These are phyloP conservation scores for Myxozyma melibiosi DNA, from an alignment of 805 yeast genomes.

Conservation along the genomic window DNA sequence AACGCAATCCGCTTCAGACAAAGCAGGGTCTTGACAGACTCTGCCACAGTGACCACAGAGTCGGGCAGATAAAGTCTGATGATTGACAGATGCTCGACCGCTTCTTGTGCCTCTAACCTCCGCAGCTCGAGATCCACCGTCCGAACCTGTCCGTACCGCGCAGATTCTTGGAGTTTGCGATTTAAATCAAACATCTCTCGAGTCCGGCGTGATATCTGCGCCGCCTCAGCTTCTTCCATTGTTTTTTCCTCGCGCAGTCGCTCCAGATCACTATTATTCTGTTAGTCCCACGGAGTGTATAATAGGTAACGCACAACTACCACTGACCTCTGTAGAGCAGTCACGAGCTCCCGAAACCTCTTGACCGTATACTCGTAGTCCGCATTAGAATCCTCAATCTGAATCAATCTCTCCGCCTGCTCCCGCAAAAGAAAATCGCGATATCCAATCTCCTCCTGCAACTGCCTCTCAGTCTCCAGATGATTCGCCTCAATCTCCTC, in stretches of 20 bases:
- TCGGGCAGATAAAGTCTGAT: slow-evolving; percentile 21
- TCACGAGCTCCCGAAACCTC: slow-evolving; percentile 38
- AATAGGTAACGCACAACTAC: background rate
- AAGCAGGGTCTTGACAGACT: slow-evolving; percentile 16
- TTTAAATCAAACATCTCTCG: slow-evolving; percentile 35
- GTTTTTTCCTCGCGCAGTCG: slow-evolving; percentile 27
- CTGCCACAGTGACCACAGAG: slow-evolving; percentile 21
- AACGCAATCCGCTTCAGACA: slow-evolving; percentile 16
- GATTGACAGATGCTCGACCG: slow-evolving; percentile 37
- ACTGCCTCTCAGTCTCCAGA: slow-evolving; percentile 47
- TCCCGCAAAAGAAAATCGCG: slow-evolving; percentile 28
- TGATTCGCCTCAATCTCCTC: slow-evolving; percentile 55
- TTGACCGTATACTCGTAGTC: slow-evolving; percentile 30
- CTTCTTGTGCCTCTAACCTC: slow-evolving; percentile 36
- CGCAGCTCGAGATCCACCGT: slow-evolving; percentile 37
- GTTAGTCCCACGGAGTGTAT: too few relatives aligned
- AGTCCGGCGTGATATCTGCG: slow-evolving; percentile 25
- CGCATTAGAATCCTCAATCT: slow-evolving; percentile 21
- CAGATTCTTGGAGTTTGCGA: slow-evolving; percentile 31
- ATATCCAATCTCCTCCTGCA: slow-evolving; percentile 45
- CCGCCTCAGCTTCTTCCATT: slow-evolving; percentile 19
- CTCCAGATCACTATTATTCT: slow-evolving; percentile 35
- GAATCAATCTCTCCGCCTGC: slow-evolving; percentile 19
- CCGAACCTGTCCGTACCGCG: slow-evolving; percentile 24
- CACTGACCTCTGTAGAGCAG: slow-evolving; percentile 33